Conservation (phyloP, 306 rosid genomes). For the Geum urbanum region DNA sequence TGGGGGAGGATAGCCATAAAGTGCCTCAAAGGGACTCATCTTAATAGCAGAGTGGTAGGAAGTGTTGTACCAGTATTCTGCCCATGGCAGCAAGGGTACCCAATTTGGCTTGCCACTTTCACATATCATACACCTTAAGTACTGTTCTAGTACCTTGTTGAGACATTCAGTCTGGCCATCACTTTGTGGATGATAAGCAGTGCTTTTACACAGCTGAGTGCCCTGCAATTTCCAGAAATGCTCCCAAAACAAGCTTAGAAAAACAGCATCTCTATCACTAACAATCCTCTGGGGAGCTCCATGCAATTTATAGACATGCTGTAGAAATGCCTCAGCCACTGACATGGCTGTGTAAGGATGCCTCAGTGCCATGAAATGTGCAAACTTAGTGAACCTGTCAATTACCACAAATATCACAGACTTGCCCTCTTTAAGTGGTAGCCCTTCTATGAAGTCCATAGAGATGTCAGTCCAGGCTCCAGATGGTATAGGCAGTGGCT, state of each 20-base stretch:
- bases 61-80: not conserved
- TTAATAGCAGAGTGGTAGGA: not conserved
- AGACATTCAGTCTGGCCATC: not conserved
- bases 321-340: no score
- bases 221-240: not conserved
- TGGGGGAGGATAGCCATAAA: not conserved
- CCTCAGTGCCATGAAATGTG: no score
- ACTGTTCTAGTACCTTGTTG: not conserved
- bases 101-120: not conserved
- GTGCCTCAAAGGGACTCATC: not conserved
- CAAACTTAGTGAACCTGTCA: no score
- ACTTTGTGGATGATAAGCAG: not conserved
- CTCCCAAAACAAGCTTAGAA: not conserved
- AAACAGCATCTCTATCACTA: not conserved
- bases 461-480: no score
- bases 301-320: no score
- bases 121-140: not conserved
- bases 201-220: not conserved
- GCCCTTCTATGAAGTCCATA: no score
- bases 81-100: not conserved
- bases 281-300: no score
- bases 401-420: no score
- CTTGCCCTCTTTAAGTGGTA: no score
- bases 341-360: no score
- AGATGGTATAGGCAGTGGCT: no score